phyloP scores from a whole-genome alignment of 495 filamentous ascomycete species.

The Astrothelium macrocarpum region DNA sequence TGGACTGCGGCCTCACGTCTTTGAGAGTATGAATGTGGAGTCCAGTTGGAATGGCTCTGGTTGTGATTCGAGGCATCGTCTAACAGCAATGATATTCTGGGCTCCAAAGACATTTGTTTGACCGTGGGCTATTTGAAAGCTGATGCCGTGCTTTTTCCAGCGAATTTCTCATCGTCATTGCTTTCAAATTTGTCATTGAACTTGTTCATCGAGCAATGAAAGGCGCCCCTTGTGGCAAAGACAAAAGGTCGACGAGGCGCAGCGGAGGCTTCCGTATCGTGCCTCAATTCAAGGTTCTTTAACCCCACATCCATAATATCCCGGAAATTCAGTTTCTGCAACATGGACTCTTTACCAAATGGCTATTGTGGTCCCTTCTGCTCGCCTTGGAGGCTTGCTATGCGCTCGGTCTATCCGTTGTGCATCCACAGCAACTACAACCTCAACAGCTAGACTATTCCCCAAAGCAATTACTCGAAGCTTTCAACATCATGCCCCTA shows the following conservation, averaged over 20 bases:
- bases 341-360: neutral
- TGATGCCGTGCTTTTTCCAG: neutral
- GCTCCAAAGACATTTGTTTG: neutral
- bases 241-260: neutral
- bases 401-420: neutral
- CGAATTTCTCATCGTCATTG: neutral
- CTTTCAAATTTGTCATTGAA: neutral
- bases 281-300: neutral
- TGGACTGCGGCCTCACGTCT: neutral
- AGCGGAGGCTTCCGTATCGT: neutral
- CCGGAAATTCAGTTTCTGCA: neutral
- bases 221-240: neutral
- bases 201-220: too few relatives aligned
- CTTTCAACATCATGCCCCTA: neutral
- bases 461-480: neutral
- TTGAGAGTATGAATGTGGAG: neutral
- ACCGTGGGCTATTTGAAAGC: neutral
- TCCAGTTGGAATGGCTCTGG: neutral
- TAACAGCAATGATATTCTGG: neutral
- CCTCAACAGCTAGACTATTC: neutral
- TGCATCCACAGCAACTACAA: neutral
- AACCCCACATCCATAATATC: neutral
- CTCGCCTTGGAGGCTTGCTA: neutral
- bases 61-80: neutral
- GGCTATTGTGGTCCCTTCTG: neutral